Conservation (phyloP, 2,329 filamentous ascomycete species). For the Leptographium radiaticola region DNA sequence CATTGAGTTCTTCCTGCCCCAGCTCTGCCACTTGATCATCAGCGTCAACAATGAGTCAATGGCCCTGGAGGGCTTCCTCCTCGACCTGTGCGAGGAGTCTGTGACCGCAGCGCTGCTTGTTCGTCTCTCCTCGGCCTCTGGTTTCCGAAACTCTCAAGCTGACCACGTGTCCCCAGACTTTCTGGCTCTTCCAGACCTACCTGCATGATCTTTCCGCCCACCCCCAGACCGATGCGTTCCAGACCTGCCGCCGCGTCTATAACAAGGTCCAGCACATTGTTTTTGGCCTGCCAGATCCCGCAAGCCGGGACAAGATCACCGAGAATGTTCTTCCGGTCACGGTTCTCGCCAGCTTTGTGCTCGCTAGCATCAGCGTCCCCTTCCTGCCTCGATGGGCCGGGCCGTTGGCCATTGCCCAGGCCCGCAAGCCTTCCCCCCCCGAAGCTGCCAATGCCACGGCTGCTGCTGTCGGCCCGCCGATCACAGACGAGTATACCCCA, state of each 20-base stretch:
- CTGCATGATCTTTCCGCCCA: conserved; percentile 67
- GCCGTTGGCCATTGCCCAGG: conserved; percentile 69
- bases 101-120: conserved; percentile 75
- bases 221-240: conserved; percentile 64
- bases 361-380: conserved; percentile 64
- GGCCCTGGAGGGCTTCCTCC: conserved; percentile 76
- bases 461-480: conserved; percentile 2
- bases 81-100: conserved; percentile 77
- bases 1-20: conserved; percentile 84
- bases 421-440: conserved; percentile 56
- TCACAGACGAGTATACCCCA: background rate
- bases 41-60: conserved; percentile 85
- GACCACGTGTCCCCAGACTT: conserved; percentile 43
- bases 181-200: conserved; percentile 84
- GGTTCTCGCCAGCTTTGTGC: conserved; percentile 66
- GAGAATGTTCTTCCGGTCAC: conserved; percentile 73
- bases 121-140: conserved; percentile 21
- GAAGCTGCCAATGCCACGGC: conserved; percentile 29
- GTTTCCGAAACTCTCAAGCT: conserved; percentile 4
- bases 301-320: conserved; percentile 60
- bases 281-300: conserved; percentile 60
- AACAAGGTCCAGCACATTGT: conserved; percentile 84
- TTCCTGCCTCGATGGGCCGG: conserved; percentile 67
- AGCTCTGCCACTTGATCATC: conserved; percentile 77
- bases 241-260: conserved; percentile 71